Conservation (phyloP, 345 rosid genomes). For the Clarkia xantiana region DNA sequence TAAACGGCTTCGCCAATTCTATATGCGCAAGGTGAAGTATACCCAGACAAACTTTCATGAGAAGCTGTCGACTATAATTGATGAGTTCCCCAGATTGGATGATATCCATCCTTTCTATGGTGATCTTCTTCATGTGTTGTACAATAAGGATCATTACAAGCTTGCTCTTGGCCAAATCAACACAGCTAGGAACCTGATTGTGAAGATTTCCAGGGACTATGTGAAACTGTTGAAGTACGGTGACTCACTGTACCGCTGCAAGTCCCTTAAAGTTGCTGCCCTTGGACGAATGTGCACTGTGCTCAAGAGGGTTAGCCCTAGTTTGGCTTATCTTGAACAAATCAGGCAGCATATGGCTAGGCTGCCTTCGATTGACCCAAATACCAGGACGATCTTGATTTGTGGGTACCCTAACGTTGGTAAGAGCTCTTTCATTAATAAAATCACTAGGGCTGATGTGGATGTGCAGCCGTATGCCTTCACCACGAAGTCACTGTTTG, state of each 20-base stretch:
- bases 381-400: constrained; percentile 59
- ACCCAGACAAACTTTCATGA: no score
- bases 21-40: constrained; percentile 51
- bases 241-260: constrained; percentile 59
- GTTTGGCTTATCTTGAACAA: constrained; percentile 44
- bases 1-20: constrained; percentile 47
- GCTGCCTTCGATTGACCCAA: no score
- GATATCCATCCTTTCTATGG: no score
- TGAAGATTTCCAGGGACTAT: constrained; percentile 46
- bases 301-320: constrained; percentile 22
- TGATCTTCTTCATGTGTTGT: constrained; percentile 46
- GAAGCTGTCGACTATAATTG: no score
- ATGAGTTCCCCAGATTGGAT: no score
- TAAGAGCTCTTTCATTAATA: no score
- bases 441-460: no score
- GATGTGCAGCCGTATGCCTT: constrained; percentile 89
- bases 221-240: constrained; percentile 55
- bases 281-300: constrained; percentile 80
- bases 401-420: constrained; percentile 87
- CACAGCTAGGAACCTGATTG: no score
- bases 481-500: constrained; percentile 85
- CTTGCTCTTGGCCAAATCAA: no score
- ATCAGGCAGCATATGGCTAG: no score
- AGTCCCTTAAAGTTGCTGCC: constrained; percentile 62
- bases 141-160: constrained; percentile 50